phyloP scores from a whole-genome alignment of 78 protist genomes.

The Neovahlkampfia damariscottae region DNA sequence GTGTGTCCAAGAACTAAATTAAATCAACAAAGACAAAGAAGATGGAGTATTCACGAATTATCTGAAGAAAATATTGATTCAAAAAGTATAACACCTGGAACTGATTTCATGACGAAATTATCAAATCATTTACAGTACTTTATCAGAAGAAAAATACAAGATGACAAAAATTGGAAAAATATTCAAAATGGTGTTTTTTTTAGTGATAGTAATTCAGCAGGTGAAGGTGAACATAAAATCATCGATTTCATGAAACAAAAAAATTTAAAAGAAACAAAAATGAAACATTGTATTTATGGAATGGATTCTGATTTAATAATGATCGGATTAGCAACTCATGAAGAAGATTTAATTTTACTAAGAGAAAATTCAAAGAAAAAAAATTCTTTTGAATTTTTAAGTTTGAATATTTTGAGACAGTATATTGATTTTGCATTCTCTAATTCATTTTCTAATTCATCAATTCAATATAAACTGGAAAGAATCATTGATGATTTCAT shows the following conservation, averaged over 20 bases:
- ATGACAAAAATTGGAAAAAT: constrained; percentile 14
- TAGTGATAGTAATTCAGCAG: constrained; percentile 56
- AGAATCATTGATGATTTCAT: constrained; percentile 70
- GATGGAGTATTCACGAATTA: constrained; percentile 10
- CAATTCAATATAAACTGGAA: constrained; percentile 22
- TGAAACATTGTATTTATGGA: constrained; percentile 86
- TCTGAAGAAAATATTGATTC: constrained; percentile 60
- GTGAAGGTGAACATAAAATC: constrained; percentile 96
- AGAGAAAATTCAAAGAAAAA: constrained; percentile 43
- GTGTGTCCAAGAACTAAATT: constrained; percentile 94
- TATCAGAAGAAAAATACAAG: background rate
- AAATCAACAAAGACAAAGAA: constrained; percentile 76
- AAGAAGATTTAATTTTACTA: constrained; percentile 63
- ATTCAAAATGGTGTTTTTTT: constrained; percentile 21
- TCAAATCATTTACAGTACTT: constrained; percentile 13
- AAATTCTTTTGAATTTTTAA: constrained; percentile 37
- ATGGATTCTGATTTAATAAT: constrained; percentile 88
- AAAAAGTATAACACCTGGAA: constrained; percentile 93
- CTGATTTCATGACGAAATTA: constrained; percentile 61
- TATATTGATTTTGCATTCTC: constrained; percentile 36
- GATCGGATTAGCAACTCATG: constrained; percentile 75
- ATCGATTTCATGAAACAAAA: constrained; percentile 72
- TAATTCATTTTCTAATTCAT: background rate
- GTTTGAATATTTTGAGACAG: constrained; percentile 34
- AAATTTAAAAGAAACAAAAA: constrained; percentile 41